Evolutionary conservation across 768 basidiomycete genomes (phyloP).

Genomic region (Termitomyces sp.): DNA sequence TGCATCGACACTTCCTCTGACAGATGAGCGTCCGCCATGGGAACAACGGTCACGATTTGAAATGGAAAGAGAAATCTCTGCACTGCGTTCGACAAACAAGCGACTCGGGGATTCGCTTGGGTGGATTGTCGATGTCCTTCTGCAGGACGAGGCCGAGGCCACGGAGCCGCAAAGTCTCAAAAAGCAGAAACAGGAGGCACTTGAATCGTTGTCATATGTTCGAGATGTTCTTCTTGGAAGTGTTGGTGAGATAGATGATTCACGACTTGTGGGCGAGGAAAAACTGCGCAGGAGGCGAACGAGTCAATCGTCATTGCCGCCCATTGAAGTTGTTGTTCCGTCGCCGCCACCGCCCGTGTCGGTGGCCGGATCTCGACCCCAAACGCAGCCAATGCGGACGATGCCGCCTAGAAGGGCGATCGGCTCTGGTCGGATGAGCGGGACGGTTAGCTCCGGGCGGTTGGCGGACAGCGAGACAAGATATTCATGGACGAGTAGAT

Average conservation of each 20-base stretch:
- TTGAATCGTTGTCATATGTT: slow-evolving; percentile 74
- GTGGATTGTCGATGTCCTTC: slow-evolving; percentile 69
- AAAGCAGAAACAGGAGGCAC: slow-evolving; percentile 51
- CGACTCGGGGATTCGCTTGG: slow-evolving; percentile 62
- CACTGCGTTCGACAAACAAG: slow-evolving; percentile 51
- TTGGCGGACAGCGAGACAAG: slow-evolving; percentile 38
- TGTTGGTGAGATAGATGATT: slow-evolving; percentile 53
- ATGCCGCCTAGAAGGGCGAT: slow-evolving; percentile 8
- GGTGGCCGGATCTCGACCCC: slow-evolving; percentile 30
- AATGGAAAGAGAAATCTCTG: slow-evolving; percentile 56
- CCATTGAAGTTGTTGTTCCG: slow-evolving; percentile 17
- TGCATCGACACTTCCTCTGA: slow-evolving; percentile 52
- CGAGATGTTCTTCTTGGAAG: slow-evolving; percentile 64
- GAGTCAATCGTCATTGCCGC: neutral
- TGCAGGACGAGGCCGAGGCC: slow-evolving; percentile 46
- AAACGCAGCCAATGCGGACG: slow-evolving; percentile 16
- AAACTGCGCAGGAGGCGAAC: slow-evolving; percentile 16
- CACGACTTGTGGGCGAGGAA: slow-evolving; percentile 56
- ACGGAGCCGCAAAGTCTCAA: slow-evolving; percentile 32
- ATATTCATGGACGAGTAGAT: slow-evolving; percentile 28
- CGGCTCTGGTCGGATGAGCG: slow-evolving; percentile 6
- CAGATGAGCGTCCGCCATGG: slow-evolving; percentile 64
- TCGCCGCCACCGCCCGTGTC: slow-evolving; percentile 34
- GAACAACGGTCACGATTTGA: slow-evolving; percentile 66
- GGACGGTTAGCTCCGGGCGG: slow-evolving; percentile 21